Conservation (phyloP, 2,329 filamentous ascomycete species). For the Xylaria sp. region DNA sequence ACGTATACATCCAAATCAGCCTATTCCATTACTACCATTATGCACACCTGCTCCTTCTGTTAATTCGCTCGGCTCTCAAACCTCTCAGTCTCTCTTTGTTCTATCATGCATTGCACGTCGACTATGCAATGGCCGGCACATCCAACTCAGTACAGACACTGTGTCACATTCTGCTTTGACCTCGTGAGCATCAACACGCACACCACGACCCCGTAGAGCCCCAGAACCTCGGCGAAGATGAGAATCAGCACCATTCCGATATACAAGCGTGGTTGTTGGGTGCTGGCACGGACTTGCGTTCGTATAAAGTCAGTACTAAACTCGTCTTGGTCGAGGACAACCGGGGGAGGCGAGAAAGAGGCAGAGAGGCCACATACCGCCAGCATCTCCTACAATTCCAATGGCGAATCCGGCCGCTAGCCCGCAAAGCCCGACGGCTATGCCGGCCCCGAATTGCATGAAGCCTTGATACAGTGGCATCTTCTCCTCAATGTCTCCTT, state of each 20-base stretch:
- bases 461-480: conserved; percentile 58
- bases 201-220: conserved; percentile 53
- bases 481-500: conserved; percentile 54
- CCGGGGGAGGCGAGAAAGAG: not conserved
- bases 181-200: conserved; percentile 61
- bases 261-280: conserved; percentile 60
- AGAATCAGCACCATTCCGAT: conserved; percentile 61
- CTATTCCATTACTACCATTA: not conserved
- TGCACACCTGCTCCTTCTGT: not conserved
- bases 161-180: conserved; percentile 53
- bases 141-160: conserved; percentile 51
- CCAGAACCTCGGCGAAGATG: conserved; percentile 60
- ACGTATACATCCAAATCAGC: no score
- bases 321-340: not conserved
- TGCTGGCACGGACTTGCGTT: conserved; percentile 56
- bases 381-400: conserved; percentile 59
- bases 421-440: conserved; percentile 58
- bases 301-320: not conserved
- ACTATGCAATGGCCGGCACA: not conserved
- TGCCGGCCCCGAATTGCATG: conserved; percentile 57
- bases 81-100: not conserved
- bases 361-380: conserved; percentile 50
- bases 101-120: not conserved
- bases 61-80: not conserved
- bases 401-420: conserved; percentile 60